Conservation (phyloP, 768 basidiomycete species). For the Mycena chlorophos region DNA sequence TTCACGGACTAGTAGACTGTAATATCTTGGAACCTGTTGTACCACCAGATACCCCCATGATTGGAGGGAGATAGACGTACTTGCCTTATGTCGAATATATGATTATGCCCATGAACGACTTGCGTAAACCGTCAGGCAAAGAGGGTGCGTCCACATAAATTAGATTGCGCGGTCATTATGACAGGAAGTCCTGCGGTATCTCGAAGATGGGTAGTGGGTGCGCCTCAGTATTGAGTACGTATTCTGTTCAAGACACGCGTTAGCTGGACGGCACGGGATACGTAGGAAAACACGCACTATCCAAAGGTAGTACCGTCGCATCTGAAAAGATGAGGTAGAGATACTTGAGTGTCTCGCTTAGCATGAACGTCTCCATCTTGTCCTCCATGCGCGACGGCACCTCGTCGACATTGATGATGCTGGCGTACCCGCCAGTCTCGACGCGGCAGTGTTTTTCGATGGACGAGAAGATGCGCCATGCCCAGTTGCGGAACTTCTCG, state of each 20-base stretch:
- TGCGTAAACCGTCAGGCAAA: conserved; percentile 1
- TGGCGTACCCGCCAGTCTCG: conserved; percentile 80
- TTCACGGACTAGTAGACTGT: conserved; percentile 24
- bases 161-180: conserved; percentile 1
- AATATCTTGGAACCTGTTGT: conserved; percentile 18
- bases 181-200: conserved; percentile 10
- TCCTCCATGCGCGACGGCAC: conserved; percentile 70
- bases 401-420: conserved; percentile 81
- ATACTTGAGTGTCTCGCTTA: conserved; percentile 93
- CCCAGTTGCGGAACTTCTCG: conserved; percentile 73
- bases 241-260: conserved; percentile 9
- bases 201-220: conserved; percentile 23
- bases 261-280: neutral
- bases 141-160: conserved; percentile 9
- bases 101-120: conserved; percentile 3
- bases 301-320: conserved; percentile 65
- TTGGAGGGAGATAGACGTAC: neutral
- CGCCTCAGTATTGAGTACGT: conserved; percentile 24
- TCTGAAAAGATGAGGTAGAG: conserved; percentile 86
- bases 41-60: conserved; percentile 12
- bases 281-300: conserved; percentile 50
- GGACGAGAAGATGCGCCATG: conserved; percentile 87
- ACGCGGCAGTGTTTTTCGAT: conserved; percentile 83
- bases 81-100: conserved; percentile 16
- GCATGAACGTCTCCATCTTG: conserved; percentile 94